Evolutionary conservation across 805 yeast species (phyloP), one percentile per base, ranked within the genome.

Genomic region (Myxozyma neglecta): DNA sequence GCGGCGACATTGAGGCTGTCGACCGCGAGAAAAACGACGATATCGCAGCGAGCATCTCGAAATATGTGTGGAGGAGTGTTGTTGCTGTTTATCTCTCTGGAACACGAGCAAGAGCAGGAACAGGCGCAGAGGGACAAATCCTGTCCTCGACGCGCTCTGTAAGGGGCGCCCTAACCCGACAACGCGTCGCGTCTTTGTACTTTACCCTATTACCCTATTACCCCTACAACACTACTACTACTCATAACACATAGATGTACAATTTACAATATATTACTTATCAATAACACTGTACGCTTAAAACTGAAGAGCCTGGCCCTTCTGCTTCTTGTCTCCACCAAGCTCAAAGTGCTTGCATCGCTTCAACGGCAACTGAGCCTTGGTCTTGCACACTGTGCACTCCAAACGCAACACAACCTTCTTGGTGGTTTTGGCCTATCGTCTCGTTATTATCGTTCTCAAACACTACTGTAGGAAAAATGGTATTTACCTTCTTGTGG

Each of bases 341-440:
- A 94, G 91, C 86, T 94, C 99, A 83, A 94, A 94, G 86, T 94
- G 99, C 94, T 94, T 94, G 88, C 98, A 94, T 87, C 99, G 90
- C 94, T 94, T 94, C 82, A 94, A 86, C 68, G 97, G 79, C 74
- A 94, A 86, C 86, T 94, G 99, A 77, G 96, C 88, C 89, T 91
- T 94, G 85, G 97, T 89, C 91, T 94, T 94, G 85, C 99, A 94
- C 75, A 81, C 85, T 76, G 92, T 90, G 89, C 99, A 94, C 86
- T 94, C 99, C 79, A 94, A 88, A 86, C 97, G 93, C 80, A 94
- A 88, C 72, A 94, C 99, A 80, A 94, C 96, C 89, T 94, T 94
- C 91, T 94, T 94, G 86, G 99, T 94, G 75, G 98, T 94, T 91
- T 94, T 94, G 77, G 99, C 99, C 69, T 64, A 39, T n/a, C n/a